phyloP scores from a whole-genome alignment of 73 alveolate species.

The Tetrahymena borealis region DNA sequence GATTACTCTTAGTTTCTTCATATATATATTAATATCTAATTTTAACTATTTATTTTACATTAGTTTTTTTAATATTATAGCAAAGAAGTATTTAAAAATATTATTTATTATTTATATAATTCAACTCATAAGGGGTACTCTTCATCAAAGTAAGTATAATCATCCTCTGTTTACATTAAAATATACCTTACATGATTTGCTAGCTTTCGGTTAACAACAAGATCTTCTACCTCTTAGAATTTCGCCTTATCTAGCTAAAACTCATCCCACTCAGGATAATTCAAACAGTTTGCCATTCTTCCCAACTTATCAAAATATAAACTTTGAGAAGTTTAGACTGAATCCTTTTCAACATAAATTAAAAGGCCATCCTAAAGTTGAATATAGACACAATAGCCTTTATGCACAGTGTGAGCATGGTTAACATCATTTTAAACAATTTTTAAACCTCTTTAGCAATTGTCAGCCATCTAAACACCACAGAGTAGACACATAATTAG shows the following conservation, averaged over 20 bases:
- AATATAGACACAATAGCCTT: not conserved
- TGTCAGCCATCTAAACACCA: not conserved
- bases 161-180: not conserved
- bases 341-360: not conserved
- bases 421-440: not conserved
- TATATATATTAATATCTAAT: too few species aligned
- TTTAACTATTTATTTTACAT: too few species aligned
- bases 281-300: not conserved
- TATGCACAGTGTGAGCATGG: not conserved
- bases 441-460: not conserved
- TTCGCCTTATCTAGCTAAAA: not conserved
- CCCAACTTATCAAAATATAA: not conserved
- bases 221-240: not conserved
- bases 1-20: too few species aligned
- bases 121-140: not conserved
- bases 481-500: not conserved
- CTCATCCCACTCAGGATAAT: not conserved
- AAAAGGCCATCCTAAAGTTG: not conserved
- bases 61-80: too few species aligned
- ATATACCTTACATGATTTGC: not conserved
- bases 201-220: not conserved
- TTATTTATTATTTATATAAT: not conserved
- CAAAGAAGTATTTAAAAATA: too few species aligned
- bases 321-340: not conserved
- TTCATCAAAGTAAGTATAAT: not conserved